Evolutionary conservation across 2,329 filamentous ascomycete species (phyloP), one percentile per base, ranked within the genome.

Genomic region (Delphinella strobiligena): DNA sequence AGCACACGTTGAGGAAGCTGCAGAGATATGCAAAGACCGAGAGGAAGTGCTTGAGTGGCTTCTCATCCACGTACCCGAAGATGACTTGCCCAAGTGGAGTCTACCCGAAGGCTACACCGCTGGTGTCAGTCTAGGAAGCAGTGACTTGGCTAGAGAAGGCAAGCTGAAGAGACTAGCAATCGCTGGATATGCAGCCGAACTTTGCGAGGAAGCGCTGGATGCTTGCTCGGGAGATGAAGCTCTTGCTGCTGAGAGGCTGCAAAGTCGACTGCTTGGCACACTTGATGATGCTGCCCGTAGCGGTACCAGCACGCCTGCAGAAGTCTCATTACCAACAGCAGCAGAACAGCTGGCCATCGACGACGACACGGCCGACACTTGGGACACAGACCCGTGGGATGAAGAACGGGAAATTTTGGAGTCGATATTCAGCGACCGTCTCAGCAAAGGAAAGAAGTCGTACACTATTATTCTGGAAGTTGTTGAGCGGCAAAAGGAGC

Each of bases 31-130:
- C 64, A 93, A 89, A 59, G 87, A 94, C 56, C 74, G 82, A 19
- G 88, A 95, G 56, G 91, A 98, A 61, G 80, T 86, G 12, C 70
- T 98, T 2, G 89, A 96, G 58, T 98, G 91, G 91, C 71, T 98
- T 12, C 72, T 98, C 36, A 88, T 96, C 37, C 89, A 98, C 60
- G 87, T 98, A 2, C 91, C 91, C 1, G 91, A 98, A 56, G 91
- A 98, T 55, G 91, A 96, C 53, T 66, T 96, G n/a, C 91, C 91
- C 1, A 69, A 74, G 5, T 96, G 89, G 87, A 85, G 85, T 50
- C 66, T 98, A 31, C 91, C 91, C 0, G 88, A 93, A 61, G 83
- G 80, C 45, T 98, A 98, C 58, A 79, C 83, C 9, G 89, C 88
- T 19, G 91, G 91, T 16, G 80, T 96, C 18, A 86, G 80, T 33